Base-by-base conservation (phyloP, 1,139 yeast genomes). In the Candida sanyaensis region DNA sequence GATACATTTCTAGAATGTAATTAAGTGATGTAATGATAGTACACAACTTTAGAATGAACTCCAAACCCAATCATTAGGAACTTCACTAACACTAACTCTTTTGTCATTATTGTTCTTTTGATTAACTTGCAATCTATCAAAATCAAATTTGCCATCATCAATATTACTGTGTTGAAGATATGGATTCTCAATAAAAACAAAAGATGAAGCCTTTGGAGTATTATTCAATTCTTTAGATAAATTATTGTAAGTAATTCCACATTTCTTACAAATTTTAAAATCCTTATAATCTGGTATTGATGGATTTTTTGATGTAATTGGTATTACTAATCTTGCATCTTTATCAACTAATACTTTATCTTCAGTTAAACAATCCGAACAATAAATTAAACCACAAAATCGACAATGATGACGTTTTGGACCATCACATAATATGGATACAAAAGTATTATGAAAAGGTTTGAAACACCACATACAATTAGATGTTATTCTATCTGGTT, bases 61-160 rank as follows among this genome's bases (percentile, higher is more conserved):
- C 79, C 80, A 75, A 30, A 68, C 69, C 80, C 80, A 75, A 55
- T 74, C 79, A 27, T 63, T 58, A 1, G 73, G 71, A 9, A 68
- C 68, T 12, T 62, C 67, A 30, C 55, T 56, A 24, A 43, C 37
- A 31, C 50, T 47, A 9, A 37, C 24, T 37, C 45, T 28, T 13
- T 48, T 46, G 13, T 45, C 49, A 12, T 17, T 29, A 33, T 10
- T 30, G 3, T 17, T 13, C 24, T 13, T n/a, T 23, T 30, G 39
- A 17, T 39, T 23, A n/a, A 28, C 13, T 10, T 21, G 33, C 24
- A 31, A 37, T 31, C 32, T 37, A 12, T 32, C 37, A 21, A 41
- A 37, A 10, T 24, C 21, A 24, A 28, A 31, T 40, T 17, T 21
- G 12, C 32, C 30, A 11, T 13, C 10, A 3, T 24, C 33, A 10